Conservation (phyloP, 2,329 filamentous ascomycete genomes). For the Colletotrichum orbiculare region DNA sequence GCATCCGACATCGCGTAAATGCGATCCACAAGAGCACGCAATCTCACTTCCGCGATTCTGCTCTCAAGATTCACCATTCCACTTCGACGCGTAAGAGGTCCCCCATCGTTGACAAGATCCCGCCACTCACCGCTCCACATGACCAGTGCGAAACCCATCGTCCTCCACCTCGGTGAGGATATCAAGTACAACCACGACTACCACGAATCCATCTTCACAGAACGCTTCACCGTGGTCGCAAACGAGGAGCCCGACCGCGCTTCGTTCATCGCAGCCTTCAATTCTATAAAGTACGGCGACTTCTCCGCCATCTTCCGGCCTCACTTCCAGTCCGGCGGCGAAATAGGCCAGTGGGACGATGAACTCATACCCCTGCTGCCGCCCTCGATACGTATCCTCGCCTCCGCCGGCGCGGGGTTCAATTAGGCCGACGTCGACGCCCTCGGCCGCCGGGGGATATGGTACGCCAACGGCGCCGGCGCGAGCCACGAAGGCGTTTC, state of each 20-base stretch:
- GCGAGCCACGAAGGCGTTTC: slow-evolving; percentile 56
- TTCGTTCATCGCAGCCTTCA: slow-evolving; percentile 53
- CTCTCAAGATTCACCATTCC: slow-evolving; percentile 4
- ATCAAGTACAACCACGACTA: slow-evolving; percentile 60
- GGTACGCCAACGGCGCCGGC: slow-evolving; percentile 55
- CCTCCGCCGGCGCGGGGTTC: slow-evolving; percentile 70
- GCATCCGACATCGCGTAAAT: neutral
- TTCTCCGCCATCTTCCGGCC: slow-evolving; percentile 62
- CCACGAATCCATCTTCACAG: slow-evolving; percentile 50
- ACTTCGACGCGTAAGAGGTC: neutral
- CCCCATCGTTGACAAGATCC: neutral
- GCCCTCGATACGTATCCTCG: slow-evolving; percentile 64
- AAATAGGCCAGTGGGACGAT: slow-evolving; percentile 71
- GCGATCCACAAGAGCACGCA: slow-evolving; percentile 17
- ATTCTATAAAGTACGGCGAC: slow-evolving; percentile 47
- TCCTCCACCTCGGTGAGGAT: slow-evolving; percentile 57
- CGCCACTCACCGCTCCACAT: neutral
- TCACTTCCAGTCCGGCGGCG: slow-evolving; percentile 70
- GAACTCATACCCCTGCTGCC: slow-evolving; percentile 67
- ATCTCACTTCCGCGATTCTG: neutral
- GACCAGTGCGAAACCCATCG: slow-evolving; percentile 43
- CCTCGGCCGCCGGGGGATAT: slow-evolving; percentile 51
- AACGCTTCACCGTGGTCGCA: slow-evolving; percentile 53
- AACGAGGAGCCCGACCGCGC: slow-evolving; percentile 49
- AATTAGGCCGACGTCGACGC: slow-evolving; percentile 70